A percentile compares a stretch with the other conserved stretches of the same genome.
Evolutionary conservation across 2,329 filamentous ascomycete genomes (phyloP).

Genomic region (Ascochyta clinopodiicola): DNA sequence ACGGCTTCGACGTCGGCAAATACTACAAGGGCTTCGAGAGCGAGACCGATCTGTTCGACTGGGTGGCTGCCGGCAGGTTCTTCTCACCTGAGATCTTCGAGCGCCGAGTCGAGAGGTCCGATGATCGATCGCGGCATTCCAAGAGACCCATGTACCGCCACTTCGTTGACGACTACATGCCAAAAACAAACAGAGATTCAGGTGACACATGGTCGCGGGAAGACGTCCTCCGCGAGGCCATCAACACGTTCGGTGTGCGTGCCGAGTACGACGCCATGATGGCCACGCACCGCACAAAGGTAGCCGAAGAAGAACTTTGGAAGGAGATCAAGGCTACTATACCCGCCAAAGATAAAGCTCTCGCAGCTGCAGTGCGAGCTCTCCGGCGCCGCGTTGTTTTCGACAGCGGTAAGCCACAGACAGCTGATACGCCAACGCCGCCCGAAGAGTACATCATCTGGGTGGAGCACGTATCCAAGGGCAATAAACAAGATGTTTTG

Average conservation of each 20-base stretch:
- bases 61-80: conserved; percentile 64
- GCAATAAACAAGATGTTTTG: conserved; percentile 24
- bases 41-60: conserved; percentile 66
- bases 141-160: conserved; percentile 63
- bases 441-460: conserved; percentile 29
- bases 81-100: conserved; percentile 57
- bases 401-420: conserved; percentile 25
- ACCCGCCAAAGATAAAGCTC: conserved; percentile 31
- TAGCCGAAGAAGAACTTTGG: conserved; percentile 51
- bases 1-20: conserved; percentile 61
- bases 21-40: conserved; percentile 65
- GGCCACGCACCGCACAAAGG: conserved; percentile 45
- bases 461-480: conserved; percentile 22
- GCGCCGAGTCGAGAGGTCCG: conserved; percentile 48
- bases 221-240: conserved; percentile 60
- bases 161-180: conserved; percentile 71
- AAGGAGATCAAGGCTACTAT: conserved; percentile 52
- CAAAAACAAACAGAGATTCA: conserved; percentile 54
- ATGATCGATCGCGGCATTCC: conserved; percentile 64
- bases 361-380: conserved; percentile 34
- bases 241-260: conserved; percentile 58
- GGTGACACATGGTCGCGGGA: conserved; percentile 45
- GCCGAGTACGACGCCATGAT: conserved; percentile 55
- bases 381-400: conserved; percentile 47
- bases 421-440: conserved; percentile 22